These are phyloP conservation scores for Castanospermum australe DNA, from an alignment of 306 rosid genomes.

Conservation along the genomic window DNA sequence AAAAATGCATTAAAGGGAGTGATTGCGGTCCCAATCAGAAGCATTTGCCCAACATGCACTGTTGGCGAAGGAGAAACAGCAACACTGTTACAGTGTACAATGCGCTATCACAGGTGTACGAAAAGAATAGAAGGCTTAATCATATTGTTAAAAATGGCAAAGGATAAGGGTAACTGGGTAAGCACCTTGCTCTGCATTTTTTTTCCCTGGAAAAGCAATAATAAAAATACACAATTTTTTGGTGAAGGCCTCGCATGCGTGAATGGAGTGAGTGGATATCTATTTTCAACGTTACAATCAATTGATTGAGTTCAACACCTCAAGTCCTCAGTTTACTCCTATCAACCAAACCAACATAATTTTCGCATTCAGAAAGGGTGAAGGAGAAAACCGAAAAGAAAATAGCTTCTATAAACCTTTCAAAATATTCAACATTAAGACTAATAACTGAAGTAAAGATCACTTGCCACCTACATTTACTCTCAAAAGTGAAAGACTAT, in stretches of 20 bases:
- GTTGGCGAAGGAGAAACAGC: neutral
- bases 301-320: neutral
- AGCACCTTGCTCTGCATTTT: neutral
- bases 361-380: neutral
- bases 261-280: neutral
- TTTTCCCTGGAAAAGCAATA: neutral
- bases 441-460: slow-evolving; percentile 17
- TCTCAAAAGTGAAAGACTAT: slow-evolving; percentile 11
- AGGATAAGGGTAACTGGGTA: too few species aligned
- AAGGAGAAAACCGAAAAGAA: neutral
- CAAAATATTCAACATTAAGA: neutral
- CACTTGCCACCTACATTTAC: slow-evolving; percentile 10
- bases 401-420: slow-evolving; percentile 12
- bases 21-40: neutral
- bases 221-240: neutral
- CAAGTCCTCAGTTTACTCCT: neutral
- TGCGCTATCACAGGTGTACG: too few species aligned
- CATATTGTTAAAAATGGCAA: too few species aligned
- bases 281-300: neutral
- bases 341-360: neutral
- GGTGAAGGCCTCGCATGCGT: neutral
- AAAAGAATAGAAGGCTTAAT: too few species aligned
- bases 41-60: too few species aligned
- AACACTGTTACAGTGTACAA: neutral
- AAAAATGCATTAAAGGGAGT: neutral